Evolutionary conservation across 2,329 filamentous ascomycete genomes (phyloP).

Genomic region (Pyrenochaeta sp.): DNA sequence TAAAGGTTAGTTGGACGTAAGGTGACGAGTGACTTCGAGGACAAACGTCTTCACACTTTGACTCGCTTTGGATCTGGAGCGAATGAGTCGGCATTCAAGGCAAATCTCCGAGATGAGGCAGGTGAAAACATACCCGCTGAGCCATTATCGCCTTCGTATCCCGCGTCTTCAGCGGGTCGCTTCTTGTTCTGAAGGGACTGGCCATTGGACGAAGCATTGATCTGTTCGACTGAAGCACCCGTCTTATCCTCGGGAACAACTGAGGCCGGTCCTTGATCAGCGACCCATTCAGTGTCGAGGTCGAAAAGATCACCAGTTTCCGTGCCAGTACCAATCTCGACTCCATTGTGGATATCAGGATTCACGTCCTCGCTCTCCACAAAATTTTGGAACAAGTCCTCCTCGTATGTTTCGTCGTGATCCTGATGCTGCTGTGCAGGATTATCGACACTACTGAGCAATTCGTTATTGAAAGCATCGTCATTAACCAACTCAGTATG

Average conservation of each 20-base stretch:
- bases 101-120: slow-evolving; percentile 3
- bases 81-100: slow-evolving; percentile 15
- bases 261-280: slow-evolving; percentile 17
- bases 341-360: slow-evolving; percentile 19
- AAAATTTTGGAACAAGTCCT: slow-evolving; percentile 18
- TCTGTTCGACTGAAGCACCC: too few species aligned
- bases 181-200: slow-evolving; percentile 44
- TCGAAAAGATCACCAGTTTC: slow-evolving; percentile 28
- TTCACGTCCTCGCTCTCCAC: slow-evolving; percentile 29
- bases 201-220: too few species aligned
- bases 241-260: slow-evolving; percentile 15
- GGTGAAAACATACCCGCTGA: slow-evolving; percentile 31
- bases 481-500: slow-evolving; percentile 6
- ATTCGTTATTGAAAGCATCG: slow-evolving; percentile 9
- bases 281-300: slow-evolving; percentile 27
- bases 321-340: slow-evolving; percentile 11
- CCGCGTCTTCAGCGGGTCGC: slow-evolving; percentile 43
- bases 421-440: slow-evolving; percentile 25
- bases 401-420: slow-evolving; percentile 20
- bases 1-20: slow-evolving; percentile 29
- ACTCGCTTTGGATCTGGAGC: slow-evolving; percentile 40
- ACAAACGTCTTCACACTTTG: slow-evolving; percentile 35
- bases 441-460: slow-evolving; percentile 17
- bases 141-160: slow-evolving; percentile 33
- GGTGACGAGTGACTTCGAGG: slow-evolving; percentile 20